phyloP scores from a whole-genome alignment of 441 rosid species.

The Gossypium laxum region DNA sequence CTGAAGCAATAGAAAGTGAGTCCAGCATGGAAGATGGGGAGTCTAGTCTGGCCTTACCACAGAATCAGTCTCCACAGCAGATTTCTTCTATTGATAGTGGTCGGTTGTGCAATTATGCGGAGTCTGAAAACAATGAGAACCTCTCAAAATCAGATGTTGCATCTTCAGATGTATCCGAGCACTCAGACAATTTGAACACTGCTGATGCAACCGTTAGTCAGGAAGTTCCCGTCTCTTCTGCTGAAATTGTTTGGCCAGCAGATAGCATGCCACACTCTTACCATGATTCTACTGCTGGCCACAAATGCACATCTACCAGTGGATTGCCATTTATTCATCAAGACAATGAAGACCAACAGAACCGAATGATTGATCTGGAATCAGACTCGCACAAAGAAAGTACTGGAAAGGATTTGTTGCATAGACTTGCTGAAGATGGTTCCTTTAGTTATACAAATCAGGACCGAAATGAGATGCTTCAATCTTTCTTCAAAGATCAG shows the following conservation, averaged over 20 bases:
- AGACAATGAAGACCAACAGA: slow-evolving; percentile 34
- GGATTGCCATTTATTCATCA: slow-evolving; percentile 41
- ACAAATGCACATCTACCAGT: slow-evolving; percentile 35
- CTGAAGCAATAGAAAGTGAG: slow-evolving; percentile 21
- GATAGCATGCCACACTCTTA: slow-evolving; percentile 38
- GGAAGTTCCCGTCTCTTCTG: slow-evolving; percentile 38
- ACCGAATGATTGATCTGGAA: slow-evolving; percentile 45
- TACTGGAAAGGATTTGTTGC: slow-evolving; percentile 39
- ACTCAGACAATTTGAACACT: slow-evolving; percentile 30
- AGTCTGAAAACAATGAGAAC: slow-evolving; percentile 30
- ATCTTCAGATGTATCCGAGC: slow-evolving; percentile 28
- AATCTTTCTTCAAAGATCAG: slow-evolving; percentile 66
- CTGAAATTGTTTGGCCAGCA: slow-evolving; percentile 55
- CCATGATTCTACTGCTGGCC: slow-evolving; percentile 40
- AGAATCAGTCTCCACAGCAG: slow-evolving; percentile 35
- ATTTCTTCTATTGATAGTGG: slow-evolving; percentile 31
- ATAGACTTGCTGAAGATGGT: slow-evolving; percentile 40
- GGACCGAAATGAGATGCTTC: slow-evolving; percentile 73
- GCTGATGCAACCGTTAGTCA: slow-evolving; percentile 34
- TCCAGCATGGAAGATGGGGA: slow-evolving; percentile 32
- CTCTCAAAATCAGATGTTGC: slow-evolving; percentile 33
- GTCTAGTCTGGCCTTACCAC: slow-evolving; percentile 36
- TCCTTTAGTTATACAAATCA: slow-evolving; percentile 52
- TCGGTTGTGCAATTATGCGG: slow-evolving; percentile 24
- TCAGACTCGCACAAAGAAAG: slow-evolving; percentile 39